Base-by-base conservation (phyloP, 2,329 filamentous ascomycete genomes). In the Huntiella bhutanensis region DNA sequence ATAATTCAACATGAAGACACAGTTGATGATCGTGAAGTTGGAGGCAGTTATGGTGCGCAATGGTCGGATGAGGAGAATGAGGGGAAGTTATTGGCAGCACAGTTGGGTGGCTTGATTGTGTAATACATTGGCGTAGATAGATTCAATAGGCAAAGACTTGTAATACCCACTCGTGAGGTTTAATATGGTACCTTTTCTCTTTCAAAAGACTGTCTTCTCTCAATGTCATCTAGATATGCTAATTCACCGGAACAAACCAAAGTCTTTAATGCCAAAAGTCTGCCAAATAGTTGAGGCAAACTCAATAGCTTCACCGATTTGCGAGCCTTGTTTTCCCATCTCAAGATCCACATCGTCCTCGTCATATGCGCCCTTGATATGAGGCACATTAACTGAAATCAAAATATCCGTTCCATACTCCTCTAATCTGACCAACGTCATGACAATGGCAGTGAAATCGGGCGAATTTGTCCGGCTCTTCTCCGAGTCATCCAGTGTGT, bases 341-440 rank as follows among this genome's bases (percentile, higher is more conserved):
- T 75, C 69, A 47, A 78, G 62, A 56, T 83, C 75, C 12, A 88
- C 74, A 32, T 84, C 77, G 6, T 80, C 77, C 59, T 77, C 73
- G 54, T 77, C 68, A 58, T 85, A 85, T 59, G 82, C 75, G 51
- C 79, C 78, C 54, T 74, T 70, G 53, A 85, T 79, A 57, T 91
- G 80, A 22, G 87, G 88, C 41, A 93, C 82, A 61, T 94, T 95
- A 57, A 94, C 75, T 36, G 82, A 82, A 51, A 94, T 75, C 41
- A 94, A 65, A 35, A 96, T 64, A 61, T 96, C 88, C 1, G 87
- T 88, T 48, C 67, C 68, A 57, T 86, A 70, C 55, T 73, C 70
- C 60, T 79, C 79, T 41, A 96, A 68, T 12, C 88, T 71, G 48
- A 95, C 64, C 36, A 95, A 67, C 12, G 84, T 75, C 53, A 93